Percentiles rank a stretch among this genome's conserved stretches.
Evolutionary conservation across 2,329 filamentous ascomycete species (phyloP).

Genomic region (Aspergillus neotritici): DNA sequence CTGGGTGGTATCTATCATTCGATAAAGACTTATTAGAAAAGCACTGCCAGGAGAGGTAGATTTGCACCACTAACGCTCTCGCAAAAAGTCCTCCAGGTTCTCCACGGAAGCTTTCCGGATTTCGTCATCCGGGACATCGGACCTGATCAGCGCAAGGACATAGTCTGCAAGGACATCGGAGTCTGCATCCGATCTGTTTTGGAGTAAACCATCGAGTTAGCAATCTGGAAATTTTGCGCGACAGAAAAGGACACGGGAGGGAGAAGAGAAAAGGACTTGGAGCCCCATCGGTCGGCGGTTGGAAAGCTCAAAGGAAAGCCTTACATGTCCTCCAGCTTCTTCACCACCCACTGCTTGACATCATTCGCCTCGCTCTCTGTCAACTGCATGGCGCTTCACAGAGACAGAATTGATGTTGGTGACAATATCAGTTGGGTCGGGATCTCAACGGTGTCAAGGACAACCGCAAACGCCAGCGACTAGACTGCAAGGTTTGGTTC

Average conservation of each 20-base stretch:
- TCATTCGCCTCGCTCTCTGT: slow-evolving; percentile 47
- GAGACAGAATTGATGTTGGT: not conserved
- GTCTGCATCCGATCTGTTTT: slow-evolving; percentile 54
- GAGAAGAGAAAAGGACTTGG: not conserved
- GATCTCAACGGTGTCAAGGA: no score
- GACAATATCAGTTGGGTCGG: not conserved
- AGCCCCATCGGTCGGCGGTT: not conserved
- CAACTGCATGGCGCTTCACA: slow-evolving; percentile 44
- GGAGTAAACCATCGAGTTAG: not conserved
- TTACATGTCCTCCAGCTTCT: slow-evolving; percentile 54
- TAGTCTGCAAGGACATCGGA: slow-evolving; percentile 58
- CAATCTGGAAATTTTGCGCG: not conserved
- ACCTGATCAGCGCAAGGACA: slow-evolving; percentile 53
- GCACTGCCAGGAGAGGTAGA: not conserved
- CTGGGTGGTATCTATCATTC: slow-evolving; percentile 40
- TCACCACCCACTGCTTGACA: slow-evolving; percentile 55
- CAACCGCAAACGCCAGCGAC: no score
- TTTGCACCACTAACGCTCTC: slow-evolving; percentile 40
- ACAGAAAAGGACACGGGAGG: not conserved
- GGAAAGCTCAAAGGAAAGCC: slow-evolving; percentile 15
- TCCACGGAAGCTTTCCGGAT: slow-evolving; percentile 50
- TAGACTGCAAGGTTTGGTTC: no score
- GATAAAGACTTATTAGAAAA: slow-evolving; percentile 9
- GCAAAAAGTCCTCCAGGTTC: slow-evolving; percentile 54
- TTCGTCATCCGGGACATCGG: slow-evolving; percentile 50